These are phyloP conservation scores for Epichloe baconii DNA, from an alignment of 2,329 filamentous ascomycete species.

Conservation along the genomic window DNA sequence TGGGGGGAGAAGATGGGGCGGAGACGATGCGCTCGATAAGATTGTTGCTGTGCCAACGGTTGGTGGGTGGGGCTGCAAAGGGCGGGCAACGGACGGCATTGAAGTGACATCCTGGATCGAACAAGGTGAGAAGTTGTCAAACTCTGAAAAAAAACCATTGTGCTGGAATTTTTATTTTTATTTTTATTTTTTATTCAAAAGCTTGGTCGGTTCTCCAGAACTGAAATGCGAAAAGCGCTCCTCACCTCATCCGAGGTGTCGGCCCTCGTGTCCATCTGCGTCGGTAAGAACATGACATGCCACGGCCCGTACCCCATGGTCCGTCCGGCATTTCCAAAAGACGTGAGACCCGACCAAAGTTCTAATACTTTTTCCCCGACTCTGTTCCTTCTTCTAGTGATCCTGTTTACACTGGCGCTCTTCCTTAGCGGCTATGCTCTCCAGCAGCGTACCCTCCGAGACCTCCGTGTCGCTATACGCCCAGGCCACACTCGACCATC, in stretches of 20 bases:
- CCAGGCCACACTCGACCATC: slow-evolving; percentile 29
- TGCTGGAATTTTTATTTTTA: background rate
- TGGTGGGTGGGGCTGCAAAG: slow-evolving; percentile 4
- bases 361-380: slow-evolving; percentile 11
- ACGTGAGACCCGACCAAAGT: background rate
- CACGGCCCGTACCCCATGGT: background rate
- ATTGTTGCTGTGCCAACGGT: slow-evolving; percentile 31
- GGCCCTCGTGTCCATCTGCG: slow-evolving; percentile 46
- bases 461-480: slow-evolving; percentile 61
- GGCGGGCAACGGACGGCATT: slow-evolving; percentile 5
- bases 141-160: background rate
- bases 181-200: too few species aligned
- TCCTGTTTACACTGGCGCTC: slow-evolving; percentile 66
- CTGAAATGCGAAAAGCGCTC: slow-evolving; percentile 32
- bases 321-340: background rate
- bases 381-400: slow-evolving; percentile 32
- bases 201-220: background rate
- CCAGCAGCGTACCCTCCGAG: slow-evolving; percentile 72
- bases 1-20: background rate
- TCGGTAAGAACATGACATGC: slow-evolving; percentile 36
- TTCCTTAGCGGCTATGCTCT: slow-evolving; percentile 81
- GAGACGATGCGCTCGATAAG: slow-evolving; percentile 20
- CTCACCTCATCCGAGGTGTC: slow-evolving; percentile 61
- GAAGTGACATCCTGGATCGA: slow-evolving; percentile 1
- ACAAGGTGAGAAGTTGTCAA: background rate